Evolutionary conservation across 768 basidiomycete species (phyloP).

Genomic region (Kwoniella dendrophila): DNA sequence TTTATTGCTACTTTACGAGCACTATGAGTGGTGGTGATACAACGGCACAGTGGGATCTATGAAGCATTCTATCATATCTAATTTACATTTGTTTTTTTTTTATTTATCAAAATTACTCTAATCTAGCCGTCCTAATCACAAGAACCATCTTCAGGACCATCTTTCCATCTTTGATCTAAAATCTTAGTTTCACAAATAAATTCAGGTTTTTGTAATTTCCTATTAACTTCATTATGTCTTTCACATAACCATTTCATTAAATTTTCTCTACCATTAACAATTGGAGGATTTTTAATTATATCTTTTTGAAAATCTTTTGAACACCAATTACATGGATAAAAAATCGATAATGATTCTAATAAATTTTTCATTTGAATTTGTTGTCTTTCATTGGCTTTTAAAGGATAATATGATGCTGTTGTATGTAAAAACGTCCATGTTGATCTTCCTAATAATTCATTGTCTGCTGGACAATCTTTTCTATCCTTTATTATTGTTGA

Average conservation of each 20-base stretch:
- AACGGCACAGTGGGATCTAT: no score
- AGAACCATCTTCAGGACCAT: constrained; percentile 81
- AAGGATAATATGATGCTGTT: constrained; percentile 92
- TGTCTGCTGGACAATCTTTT: constrained; percentile 82
- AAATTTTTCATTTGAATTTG: constrained; percentile 81
- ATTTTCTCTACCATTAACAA: constrained; percentile 69
- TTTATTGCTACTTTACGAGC: no score
- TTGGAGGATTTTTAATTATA: constrained; percentile 69
- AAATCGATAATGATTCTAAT: constrained; percentile 71
- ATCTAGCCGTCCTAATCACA: constrained; percentile 69
- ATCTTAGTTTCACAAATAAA: constrained; percentile 73
- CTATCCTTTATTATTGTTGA: constrained; percentile 56
- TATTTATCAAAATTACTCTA: background rate
- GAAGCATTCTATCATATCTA: no score
- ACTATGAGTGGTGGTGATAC: no score
- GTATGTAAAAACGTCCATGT: constrained; percentile 98
- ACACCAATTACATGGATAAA: constrained; percentile 89
- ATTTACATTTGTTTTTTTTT: background rate
- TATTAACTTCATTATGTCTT: constrained; percentile 90
- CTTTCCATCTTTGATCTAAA: constrained; percentile 87
- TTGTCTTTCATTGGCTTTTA: constrained; percentile 72
- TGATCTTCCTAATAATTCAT: constrained; percentile 82
- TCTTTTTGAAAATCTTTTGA: constrained; percentile 77
- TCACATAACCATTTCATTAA: constrained; percentile 86
- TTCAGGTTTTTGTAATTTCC: constrained; percentile 73